phyloP scores from a whole-genome alignment of 2,329 filamentous ascomycete genomes.

The Cladophialophora yegresii region DNA sequence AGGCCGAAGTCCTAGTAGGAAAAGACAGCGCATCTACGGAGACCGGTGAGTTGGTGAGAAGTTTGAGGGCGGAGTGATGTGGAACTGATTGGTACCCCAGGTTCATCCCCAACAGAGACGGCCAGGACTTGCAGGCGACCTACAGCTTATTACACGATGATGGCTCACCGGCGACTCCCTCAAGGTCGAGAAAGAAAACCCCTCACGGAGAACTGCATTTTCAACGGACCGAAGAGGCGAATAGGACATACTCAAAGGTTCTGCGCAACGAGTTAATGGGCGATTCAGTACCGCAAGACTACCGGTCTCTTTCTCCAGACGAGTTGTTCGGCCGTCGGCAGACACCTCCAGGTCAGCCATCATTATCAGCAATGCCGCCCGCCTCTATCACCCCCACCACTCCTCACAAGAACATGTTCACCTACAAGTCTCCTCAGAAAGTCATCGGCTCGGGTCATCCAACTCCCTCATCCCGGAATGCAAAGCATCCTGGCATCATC shows the following conservation, averaged over 20 bases:
- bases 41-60: slow-evolving; percentile 54
- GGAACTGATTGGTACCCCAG: slow-evolving; percentile 50
- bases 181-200: slow-evolving; percentile 77
- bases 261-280: slow-evolving; percentile 92
- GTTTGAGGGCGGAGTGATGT: neutral
- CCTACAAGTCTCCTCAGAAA: slow-evolving; percentile 75
- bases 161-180: slow-evolving; percentile 87
- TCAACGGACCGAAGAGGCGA: slow-evolving; percentile 88
- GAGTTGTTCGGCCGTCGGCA: slow-evolving; percentile 62
- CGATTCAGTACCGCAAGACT: slow-evolving; percentile 80
- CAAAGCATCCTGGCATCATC: slow-evolving; percentile 68
- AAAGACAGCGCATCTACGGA: slow-evolving; percentile 67
- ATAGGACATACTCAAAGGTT: slow-evolving; percentile 84
- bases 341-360: slow-evolving; percentile 72
- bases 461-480: slow-evolving; percentile 85
- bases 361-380: slow-evolving; percentile 65
- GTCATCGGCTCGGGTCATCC: slow-evolving; percentile 74
- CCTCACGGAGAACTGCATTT: slow-evolving; percentile 91
- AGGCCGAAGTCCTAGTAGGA: slow-evolving; percentile 66
- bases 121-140: slow-evolving; percentile 89
- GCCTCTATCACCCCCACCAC: slow-evolving; percentile 83
- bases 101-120: slow-evolving; percentile 92
- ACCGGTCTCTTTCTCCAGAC: slow-evolving; percentile 40
- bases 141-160: slow-evolving; percentile 91
- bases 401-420: slow-evolving; percentile 95